Base-by-base conservation (phyloP, 495 filamentous ascomycete species). In the Penicillium cinerascens region DNA sequence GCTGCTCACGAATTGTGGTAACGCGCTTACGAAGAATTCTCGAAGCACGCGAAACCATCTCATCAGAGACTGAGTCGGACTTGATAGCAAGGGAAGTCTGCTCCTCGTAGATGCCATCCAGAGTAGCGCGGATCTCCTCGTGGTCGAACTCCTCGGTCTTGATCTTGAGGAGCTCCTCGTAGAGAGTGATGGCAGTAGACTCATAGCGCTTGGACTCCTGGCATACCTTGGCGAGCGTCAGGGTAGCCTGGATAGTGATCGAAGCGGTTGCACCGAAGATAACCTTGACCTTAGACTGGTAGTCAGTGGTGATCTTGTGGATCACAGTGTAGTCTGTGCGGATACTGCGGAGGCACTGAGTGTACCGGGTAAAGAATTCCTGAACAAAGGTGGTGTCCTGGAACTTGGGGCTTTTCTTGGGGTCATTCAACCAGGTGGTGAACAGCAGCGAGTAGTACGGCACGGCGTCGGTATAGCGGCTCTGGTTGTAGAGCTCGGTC, bases 61-160 rank as follows among this genome's bases (percentile, higher is more conserved):
- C 40, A 4, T 58, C 36, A 8, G 64, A 66, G n/a, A 69, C 44
- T 1, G 56, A 54, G 43, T 65, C 57, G 0, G 54, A 42, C 40
- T 58, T 56, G 9, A 16, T 51, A 1, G 59, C 55, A 13, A 51
- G 57, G 0, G 60, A 52, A 16, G 67, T 61, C 44, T 73, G 68
- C 43, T 67, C 67, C 27, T 73, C 70, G 42, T 66, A 66, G 22
- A 73, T 66, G 16, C 67, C 58, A 29, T 73, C 68, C 16, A 73
- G 58, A 4, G 55, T 71, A 6, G 60, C 65, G 4, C 54, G 49
- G 27, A 73, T 68, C 20, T 70, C 67, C 8, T 68, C 64, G 26
- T 58, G 42, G 44, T 73, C 67, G 52, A 69, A 53, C 17, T 64
- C 66, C 0, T 56, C 54, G 4, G 65, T 60, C 44, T 66, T 54